Percentiles rank a stretch among this genome's conserved stretches.
phyloP scores from a whole-genome alignment of 208 protist genomes.

The Crithidia expoeki region DNA sequence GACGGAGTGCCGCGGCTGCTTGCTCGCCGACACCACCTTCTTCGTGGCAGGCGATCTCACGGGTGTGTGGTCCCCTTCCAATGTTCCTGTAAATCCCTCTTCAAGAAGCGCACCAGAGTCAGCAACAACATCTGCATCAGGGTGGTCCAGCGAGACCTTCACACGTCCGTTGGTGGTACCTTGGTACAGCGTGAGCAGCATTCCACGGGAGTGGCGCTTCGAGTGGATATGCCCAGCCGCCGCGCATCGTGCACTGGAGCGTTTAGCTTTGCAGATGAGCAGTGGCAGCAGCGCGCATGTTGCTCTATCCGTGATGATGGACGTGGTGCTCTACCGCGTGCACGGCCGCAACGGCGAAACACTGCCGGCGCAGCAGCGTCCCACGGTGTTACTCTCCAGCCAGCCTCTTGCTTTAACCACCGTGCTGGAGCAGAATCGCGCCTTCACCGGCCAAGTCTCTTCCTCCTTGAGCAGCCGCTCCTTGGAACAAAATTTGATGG shows the following conservation, averaged over 20 bases:
- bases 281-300: slow-evolving; percentile 4
- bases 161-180: slow-evolving; percentile 56
- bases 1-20: slow-evolving; percentile 83
- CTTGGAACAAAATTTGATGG: background rate
- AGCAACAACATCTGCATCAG: background rate
- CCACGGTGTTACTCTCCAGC: slow-evolving; percentile 63
- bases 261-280: slow-evolving; percentile 2
- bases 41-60: slow-evolving; percentile 83
- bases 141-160: slow-evolving; percentile 32
- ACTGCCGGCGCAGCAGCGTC: slow-evolving; percentile 52
- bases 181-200: slow-evolving; percentile 41
- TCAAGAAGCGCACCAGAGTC: background rate
- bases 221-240: slow-evolving; percentile 68
- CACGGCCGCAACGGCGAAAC: slow-evolving; percentile 59
- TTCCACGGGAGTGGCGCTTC: slow-evolving; percentile 61
- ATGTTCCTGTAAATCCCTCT: too few relatives aligned
- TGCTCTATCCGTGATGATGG: slow-evolving; percentile 49
- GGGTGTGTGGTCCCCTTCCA: slow-evolving; percentile 52
- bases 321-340: slow-evolving; percentile 68
- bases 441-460: background rate
- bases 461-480: background rate
- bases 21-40: slow-evolving; percentile 87
- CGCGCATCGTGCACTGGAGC: slow-evolving; percentile 44
- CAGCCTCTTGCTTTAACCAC: slow-evolving; percentile 34
- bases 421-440: slow-evolving; percentile 33